These are phyloP conservation scores for Linanthus parryae DNA, from an alignment of 148 eudicot genomes.

Conservation along the genomic window DNA sequence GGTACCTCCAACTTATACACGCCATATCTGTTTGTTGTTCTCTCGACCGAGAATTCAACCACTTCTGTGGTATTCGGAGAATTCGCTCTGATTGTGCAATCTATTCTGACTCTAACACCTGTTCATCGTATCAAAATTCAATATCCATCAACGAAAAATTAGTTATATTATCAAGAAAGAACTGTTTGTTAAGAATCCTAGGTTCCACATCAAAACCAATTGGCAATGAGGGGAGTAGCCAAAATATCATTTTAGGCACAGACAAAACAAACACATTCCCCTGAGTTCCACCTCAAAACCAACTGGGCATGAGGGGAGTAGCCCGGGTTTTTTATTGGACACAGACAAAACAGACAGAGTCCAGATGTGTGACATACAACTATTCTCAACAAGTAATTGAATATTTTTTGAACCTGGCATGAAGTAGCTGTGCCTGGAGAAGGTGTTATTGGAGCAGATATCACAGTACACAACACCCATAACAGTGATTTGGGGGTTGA, in stretches of 20 bases:
- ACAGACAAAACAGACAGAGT: neutral
- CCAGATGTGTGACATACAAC: neutral
- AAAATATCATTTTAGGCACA: neutral
- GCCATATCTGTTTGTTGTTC: slow-evolving; percentile 74
- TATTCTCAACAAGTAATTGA: neutral
- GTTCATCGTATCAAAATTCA: neutral
- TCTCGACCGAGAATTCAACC: slow-evolving; percentile 68
- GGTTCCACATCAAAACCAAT: neutral
- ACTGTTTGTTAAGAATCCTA: neutral
- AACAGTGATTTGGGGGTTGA: slow-evolving; percentile 62
- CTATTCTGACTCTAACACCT: slow-evolving; percentile 79
- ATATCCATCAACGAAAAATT: neutral
- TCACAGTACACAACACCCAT: slow-evolving; percentile 93
- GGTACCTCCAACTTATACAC: slow-evolving; percentile 67
- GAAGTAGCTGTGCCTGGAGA: slow-evolving; percentile 90
- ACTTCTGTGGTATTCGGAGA: slow-evolving; percentile 64
- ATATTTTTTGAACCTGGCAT: slow-evolving; percentile 50
- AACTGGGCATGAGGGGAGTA: neutral
- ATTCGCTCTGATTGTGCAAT: slow-evolving; percentile 71
- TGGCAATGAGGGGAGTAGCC: neutral
- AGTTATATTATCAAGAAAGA: neutral
- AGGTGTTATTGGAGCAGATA: slow-evolving; percentile 77
- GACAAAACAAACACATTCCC: neutral
- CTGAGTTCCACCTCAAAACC: neutral
- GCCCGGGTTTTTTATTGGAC: neutral